Evolutionary conservation across 208 protist species (phyloP).

Genomic region (Wallacemonas sp.): DNA sequence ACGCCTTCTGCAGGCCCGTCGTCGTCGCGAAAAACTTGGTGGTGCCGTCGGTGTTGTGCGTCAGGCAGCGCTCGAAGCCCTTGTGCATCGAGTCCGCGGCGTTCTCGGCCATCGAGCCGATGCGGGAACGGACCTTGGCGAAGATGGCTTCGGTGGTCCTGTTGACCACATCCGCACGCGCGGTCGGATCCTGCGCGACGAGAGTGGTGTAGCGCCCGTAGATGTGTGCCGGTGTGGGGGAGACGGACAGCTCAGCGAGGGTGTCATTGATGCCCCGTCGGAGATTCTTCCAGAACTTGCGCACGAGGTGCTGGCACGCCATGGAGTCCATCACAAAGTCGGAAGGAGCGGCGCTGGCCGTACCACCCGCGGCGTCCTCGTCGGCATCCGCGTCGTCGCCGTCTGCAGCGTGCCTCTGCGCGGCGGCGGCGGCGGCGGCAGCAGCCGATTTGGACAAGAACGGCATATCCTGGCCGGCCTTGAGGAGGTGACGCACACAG

Average conservation of each 20-base stretch:
- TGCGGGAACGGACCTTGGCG: constrained; percentile 53
- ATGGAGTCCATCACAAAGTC: constrained; percentile 41
- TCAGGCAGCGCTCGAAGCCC: constrained; percentile 73
- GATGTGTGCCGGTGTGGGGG: constrained; percentile 32
- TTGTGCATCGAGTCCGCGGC: constrained; percentile 75
- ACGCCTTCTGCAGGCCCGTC: constrained; percentile 55
- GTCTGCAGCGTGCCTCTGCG: not conserved
- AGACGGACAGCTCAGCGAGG: constrained; percentile 29
- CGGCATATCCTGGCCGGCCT: constrained; percentile 54
- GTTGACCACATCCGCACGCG: constrained; percentile 51
- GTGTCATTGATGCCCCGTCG: constrained; percentile 36
- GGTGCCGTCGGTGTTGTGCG: constrained; percentile 65
- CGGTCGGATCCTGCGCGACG: constrained; percentile 53
- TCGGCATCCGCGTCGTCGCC: constrained; percentile 15
- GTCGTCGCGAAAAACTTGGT: constrained; percentile 75
- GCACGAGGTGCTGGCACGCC: constrained; percentile 51
- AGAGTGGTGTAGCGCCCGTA: constrained; percentile 59
- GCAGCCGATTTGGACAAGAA: constrained; percentile 24
- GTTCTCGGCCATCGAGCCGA: constrained; percentile 76
- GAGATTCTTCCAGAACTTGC: constrained; percentile 66
- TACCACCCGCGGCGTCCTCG: not conserved
- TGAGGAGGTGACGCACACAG: constrained; percentile 45
- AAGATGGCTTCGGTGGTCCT: constrained; percentile 57
- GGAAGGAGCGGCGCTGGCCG: not conserved
- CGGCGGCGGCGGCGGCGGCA: not conserved